Evolutionary conservation across 345 rosid species (phyloP), one percentile per base, ranked within the genome.

Genomic region (Hypericum androsaemum): DNA sequence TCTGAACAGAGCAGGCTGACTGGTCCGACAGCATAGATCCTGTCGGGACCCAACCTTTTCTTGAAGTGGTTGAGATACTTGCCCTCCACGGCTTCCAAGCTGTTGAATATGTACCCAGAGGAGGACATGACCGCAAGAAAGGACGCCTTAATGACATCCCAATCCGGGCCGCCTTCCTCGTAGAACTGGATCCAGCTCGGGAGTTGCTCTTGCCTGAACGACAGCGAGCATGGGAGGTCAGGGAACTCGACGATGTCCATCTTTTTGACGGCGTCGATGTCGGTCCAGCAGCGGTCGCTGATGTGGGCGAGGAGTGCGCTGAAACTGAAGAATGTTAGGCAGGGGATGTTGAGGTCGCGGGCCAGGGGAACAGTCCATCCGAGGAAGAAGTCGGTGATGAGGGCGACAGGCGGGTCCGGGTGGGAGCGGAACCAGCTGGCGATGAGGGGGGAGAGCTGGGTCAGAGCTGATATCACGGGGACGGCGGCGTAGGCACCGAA

Each of bases 331-430:
- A 86, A 83, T 0, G 74, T 50, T 45, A 82, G 50, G 32, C 85
- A 61, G 3, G 79, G 82, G 12, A 86, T 52, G 9, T 58, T 51
- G 14, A 82, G 52, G 0, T 61, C 36, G 14, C 0, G 15, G 37
- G 85, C 75, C 6, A 86, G 70, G n/a, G 63, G 68, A 10, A 42
- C 10, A 10, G 89, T 83, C 89, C 84, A 87, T 10, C 89, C 92
- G 10, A 81, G 75, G 65, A 87, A 87, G 75, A 79, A 81, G 47
- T 81, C 92, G 5, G 92, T 83, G 54, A 87, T 50, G 62, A 88
- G 59, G 12, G 88, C 88, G 0, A 72, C 52, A 0, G 96, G 90
- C 6, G 90, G 94, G 37, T 69, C 42, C 9, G 45, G 37, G 38
- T 82, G 89, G 59, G 85, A 71, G 10, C 35, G 43, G 57, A 82